Base-by-base conservation (phyloP, 2,329 filamentous ascomycete genomes). In the Cladosporium sp. region DNA sequence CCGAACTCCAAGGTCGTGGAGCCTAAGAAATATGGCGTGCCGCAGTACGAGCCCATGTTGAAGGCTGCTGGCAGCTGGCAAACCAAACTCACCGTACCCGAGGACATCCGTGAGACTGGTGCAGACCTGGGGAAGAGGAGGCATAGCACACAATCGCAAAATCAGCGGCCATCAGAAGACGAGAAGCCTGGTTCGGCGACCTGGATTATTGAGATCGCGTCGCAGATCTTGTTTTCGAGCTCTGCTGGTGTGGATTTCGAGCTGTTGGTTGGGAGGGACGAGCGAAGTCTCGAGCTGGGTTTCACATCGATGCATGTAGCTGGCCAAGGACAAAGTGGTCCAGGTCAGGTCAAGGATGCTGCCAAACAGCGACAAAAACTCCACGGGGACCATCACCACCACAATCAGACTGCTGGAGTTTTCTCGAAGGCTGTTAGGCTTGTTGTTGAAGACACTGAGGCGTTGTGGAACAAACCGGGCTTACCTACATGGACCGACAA, bases 21-120 rank as follows among this genome's bases (percentile, higher is more conserved):
- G 61, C 85, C 89, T 1, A 85, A 88, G 62, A 83, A 84, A 62
- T 69, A 75, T 72, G 74, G 74, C 60, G 85, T 90, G 1, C 95
- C 95, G 18, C 91, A 96, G 72, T 99, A 95, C 74, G 95, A 99
- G 79, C 94, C 95, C 56, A 94, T 97, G 82, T 85, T 99, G 75
- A 98, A 98, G 82, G 93, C 95, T 10, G 95, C 93, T 33, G 93
- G 92, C 7, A 88, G 85, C 55, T 99, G 93, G 91, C 87, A 88
- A 72, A 91, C 92, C 66, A 87, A 89, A 74, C 85, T 99, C 69
- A 83, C 87, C 5, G 89, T 99, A 0, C 94, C 94, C 0, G 89
- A 94, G 64, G 82, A 89, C 68, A 89, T 95, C 67, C 85, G 91
- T 57, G 86, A 89, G 75, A 85, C 81, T 21, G 89, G 89, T 8